A percentile compares a stretch with the other conserved stretches of the same genome.
phyloP scores from a whole-genome alignment of 1,284 basidiomycete species.

The Trichosporon sp. region DNA sequence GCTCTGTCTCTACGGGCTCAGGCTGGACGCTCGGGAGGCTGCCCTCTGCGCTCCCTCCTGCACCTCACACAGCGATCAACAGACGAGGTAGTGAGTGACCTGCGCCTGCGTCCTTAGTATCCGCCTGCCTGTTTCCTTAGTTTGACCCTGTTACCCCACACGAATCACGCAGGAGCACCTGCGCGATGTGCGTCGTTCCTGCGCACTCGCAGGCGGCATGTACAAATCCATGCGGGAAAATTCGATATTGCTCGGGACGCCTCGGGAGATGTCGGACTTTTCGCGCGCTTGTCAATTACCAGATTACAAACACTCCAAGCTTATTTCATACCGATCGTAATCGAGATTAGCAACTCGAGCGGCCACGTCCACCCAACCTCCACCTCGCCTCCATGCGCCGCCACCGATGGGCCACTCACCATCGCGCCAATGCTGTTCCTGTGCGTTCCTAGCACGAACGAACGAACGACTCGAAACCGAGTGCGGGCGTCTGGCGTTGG shows the following conservation, averaged over 20 bases:
- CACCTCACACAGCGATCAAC: not conserved
- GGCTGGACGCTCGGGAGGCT: not conserved
- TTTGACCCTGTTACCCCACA: constrained; percentile 6
- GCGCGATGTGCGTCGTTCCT: not conserved
- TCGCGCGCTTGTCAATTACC: not conserved
- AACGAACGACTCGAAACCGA: not conserved
- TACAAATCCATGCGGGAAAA: constrained; percentile 7
- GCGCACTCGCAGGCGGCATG: not conserved
- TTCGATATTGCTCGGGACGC: constrained; percentile 4
- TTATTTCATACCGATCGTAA: constrained; percentile 3
- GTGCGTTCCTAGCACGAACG: not conserved
- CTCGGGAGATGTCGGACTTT: constrained; percentile 6
- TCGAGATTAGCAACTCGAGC: not conserved
- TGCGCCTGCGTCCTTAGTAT: not conserved
- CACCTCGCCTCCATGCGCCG: not conserved
- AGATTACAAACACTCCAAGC: not conserved
- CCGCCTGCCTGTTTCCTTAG: constrained; percentile 3
- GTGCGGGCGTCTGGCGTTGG: not conserved
- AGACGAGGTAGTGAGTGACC: not conserved
- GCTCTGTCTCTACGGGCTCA: not conserved
- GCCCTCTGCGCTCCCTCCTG: not conserved
- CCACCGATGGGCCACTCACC: not conserved
- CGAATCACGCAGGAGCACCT: not conserved
- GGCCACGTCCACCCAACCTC: constrained; percentile 4
- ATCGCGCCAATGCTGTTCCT: not conserved